A percentile compares a stretch with the other conserved stretches of the same genome.
Evolutionary conservation across 345 rosid genomes (phyloP).

Genomic region (Hibiscus trionum): DNA sequence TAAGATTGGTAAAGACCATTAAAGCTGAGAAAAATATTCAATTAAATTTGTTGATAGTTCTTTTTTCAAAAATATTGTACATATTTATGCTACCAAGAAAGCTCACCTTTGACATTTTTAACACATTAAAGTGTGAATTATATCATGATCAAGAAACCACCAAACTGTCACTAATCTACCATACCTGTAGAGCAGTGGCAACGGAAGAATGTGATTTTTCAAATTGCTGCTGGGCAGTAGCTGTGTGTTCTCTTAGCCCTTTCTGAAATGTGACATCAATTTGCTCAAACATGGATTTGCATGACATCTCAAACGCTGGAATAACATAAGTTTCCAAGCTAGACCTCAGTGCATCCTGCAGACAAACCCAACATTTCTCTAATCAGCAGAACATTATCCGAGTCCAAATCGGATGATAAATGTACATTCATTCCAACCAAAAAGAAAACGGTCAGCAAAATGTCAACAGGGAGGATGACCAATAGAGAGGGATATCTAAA

Average conservation of each 20-base stretch:
- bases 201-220: constrained; percentile 57
- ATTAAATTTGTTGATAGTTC: neutral
- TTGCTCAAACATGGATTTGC: constrained; percentile 76
- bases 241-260: constrained; percentile 50
- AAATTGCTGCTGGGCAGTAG: constrained; percentile 58
- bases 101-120: neutral
- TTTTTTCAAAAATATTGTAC: too few species aligned
- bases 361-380: constrained; percentile 12
- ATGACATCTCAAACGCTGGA: constrained; percentile 68
- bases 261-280: constrained; percentile 53
- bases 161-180: neutral
- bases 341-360: constrained; percentile 56
- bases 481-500: neutral
- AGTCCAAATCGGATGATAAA: neutral
- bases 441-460: neutral
- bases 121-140: neutral
- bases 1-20: neutral
- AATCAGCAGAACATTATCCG: neutral
- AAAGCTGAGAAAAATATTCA: neutral
- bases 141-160: neutral
- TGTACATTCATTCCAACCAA: neutral
- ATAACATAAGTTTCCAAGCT: constrained; percentile 56
- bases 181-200: constrained; percentile 53
- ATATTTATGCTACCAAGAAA: neutral
- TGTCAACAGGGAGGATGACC: neutral